Base-by-base conservation (phyloP, 75 land plant species). In the Pinus albicaulis region DNA sequence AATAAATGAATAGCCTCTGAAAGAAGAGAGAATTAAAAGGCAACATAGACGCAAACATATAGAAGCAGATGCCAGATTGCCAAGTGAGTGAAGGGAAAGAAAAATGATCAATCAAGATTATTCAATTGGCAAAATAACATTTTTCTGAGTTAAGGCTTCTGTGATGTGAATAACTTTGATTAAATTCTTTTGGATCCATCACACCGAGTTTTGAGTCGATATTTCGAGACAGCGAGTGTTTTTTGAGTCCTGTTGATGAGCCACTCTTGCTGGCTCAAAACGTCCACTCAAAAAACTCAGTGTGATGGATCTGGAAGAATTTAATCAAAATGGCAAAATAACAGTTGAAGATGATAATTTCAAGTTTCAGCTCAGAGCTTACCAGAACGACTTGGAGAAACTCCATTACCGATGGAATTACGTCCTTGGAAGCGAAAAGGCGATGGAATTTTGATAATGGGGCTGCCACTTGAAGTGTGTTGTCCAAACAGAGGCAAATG, bases 401-500 rank as follows among this genome's bases (percentile, higher is more conserved):
- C 48, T 55, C 90, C 85, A 59, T 85, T 71, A 72, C 57, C 84
- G 52, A 83, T 85, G 70, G 92, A 79, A 73, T 89, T 86, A 87
- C 94, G 90, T 19, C 83, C 56, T 83, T 80, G 88, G 38, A 88
- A 83, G 23, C 89, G 76, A 55, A 91, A 87, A 66, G 91, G 86
- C 58, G 91, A 82, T 55, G 84, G 78, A 26, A 90, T 82, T 74
- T 83, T 89, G 55, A 73, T 83, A 28, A 78, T 78, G 55, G 86
- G 82, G 53, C 85, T 58, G 56, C 79, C 12, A 3, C 90, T 61
- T 57, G 82, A 62, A 79, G 75, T 90, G 17, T 74, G 80, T 57
- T 86, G 88, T 76, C 84, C 79, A 79, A 90, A 89, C 1, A 89
- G 79, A 48, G 96, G 96, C 70, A 92, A 85, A 77, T 85, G 80